Evolutionary conservation across 202 grass and related monocot genomes (phyloP).

Genomic region (Panicum hallii): DNA sequence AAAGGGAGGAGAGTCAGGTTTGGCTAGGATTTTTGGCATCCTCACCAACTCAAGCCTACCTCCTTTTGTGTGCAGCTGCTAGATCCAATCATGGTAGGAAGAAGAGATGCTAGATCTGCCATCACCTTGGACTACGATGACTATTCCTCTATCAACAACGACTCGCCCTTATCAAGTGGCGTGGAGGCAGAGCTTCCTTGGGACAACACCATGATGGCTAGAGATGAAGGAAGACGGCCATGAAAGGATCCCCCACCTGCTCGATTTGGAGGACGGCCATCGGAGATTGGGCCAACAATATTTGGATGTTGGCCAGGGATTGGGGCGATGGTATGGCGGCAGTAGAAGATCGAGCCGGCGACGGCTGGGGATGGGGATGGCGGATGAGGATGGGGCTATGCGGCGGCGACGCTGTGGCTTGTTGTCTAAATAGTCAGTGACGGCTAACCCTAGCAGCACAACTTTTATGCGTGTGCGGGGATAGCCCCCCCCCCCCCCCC

Average conservation of each 20-base stretch:
- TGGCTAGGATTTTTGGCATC: neutral
- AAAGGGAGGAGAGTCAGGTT: neutral
- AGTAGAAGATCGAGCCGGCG: neutral
- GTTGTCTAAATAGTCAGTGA: neutral
- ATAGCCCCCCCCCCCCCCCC: neutral
- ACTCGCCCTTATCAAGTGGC: neutral
- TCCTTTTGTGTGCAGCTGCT: neutral
- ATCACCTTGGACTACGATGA: neutral
- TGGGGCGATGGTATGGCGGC: accelerated
- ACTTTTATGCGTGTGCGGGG: neutral
- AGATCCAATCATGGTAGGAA: neutral
- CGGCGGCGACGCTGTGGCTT: too few relatives aligned
- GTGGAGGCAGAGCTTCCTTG: neutral
- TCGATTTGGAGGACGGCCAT: neutral
- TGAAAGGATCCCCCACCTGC: neutral
- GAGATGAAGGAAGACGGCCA: neutral
- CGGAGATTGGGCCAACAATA: neutral
- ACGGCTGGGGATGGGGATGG: neutral
- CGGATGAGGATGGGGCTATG: neutral
- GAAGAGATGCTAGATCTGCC: neutral
- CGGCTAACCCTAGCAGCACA: neutral
- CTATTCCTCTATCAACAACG: neutral
- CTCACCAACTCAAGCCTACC: neutral
- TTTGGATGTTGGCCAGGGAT: neutral
- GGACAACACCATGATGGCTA: neutral